Base-by-base conservation (phyloP, 202 grass and related monocot species). In the Setaria italica region DNA sequence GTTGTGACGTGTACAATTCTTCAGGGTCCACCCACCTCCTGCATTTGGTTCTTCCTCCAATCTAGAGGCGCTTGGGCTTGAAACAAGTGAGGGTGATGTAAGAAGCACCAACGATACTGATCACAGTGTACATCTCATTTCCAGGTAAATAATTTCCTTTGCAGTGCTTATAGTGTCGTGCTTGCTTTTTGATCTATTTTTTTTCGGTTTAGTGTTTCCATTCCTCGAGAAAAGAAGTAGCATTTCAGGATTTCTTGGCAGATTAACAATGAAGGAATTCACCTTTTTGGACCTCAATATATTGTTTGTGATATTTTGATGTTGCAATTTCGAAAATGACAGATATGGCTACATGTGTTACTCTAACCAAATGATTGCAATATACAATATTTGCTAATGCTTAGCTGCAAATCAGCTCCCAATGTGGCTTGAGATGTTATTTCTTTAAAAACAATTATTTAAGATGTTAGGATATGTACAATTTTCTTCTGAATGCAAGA, bases 21-120 rank as follows among this genome's bases (percentile, higher is more conserved):
- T 77, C 86, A 95, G 91, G 76, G 59, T 77, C 55, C 90, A 89
- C 43, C 78, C 88, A 71, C 84, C 88, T 69, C 96, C 93, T 9
- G 80, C 90, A 2, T 99, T 99, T 82, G 90, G 88, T 63, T 91
- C 90, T 20, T 90, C 93, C 17, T 86, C 85, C 53, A 86, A 91
- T 86, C 58, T 92, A 6, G 90, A 91, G 79, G 82, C 59, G 0
- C 82, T 95, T 71, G 90, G n/a, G 11, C 82, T 85, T 5, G 91
- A 92, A 58, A 78, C 81, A 39, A 88, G 68, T 56, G 83, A 82
- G n/a, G 63, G 67, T 58, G 83, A 88, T 62, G 60, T 20, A 21
- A 41, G 67, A 43, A 89, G 80, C 74, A 82, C 66, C 11, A 70
- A 51, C 67, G 56, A 88, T 41, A 74, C 46, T 2, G 86, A 87